Evolutionary conservation across 495 filamentous ascomycete species (phyloP).

Genomic region (Xanthoparmelia taractica): DNA sequence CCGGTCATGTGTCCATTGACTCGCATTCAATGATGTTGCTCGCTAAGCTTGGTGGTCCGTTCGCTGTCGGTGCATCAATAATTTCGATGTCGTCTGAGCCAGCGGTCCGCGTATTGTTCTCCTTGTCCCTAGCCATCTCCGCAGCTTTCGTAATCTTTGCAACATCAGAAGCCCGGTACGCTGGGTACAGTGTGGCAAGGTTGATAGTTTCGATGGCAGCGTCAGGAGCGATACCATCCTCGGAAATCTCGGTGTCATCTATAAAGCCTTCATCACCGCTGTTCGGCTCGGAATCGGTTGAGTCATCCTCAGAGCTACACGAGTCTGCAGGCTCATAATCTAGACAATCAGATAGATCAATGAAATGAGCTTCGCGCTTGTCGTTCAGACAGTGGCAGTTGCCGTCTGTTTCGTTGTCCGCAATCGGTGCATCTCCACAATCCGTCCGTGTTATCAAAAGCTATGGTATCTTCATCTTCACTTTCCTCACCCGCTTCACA

Average conservation of each 20-base stretch:
- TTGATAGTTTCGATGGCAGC: background rate
- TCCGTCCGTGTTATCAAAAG: background rate
- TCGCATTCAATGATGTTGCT: constrained; percentile 6
- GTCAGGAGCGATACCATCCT: background rate
- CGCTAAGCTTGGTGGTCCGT: background rate
- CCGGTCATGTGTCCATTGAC: background rate
- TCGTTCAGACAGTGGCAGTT: constrained; percentile 3
- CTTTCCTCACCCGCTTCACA: background rate
- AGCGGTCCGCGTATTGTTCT: background rate
- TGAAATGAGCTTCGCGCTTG: background rate
- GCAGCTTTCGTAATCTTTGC: background rate
- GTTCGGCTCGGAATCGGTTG: background rate
- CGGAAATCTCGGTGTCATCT: background rate
- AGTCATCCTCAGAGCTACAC: constrained; percentile 7
- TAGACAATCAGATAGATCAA: background rate
- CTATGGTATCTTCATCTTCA: constrained; percentile 1
- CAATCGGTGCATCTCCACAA: constrained; percentile 1
- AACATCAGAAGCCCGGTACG: background rate
- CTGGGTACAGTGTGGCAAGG: background rate
- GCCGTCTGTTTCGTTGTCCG: background rate
- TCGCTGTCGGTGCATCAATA: background rate
- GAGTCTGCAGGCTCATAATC: constrained; percentile 6
- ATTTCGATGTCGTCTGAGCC: background rate
- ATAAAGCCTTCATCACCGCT: constrained; percentile 3
- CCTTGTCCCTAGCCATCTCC: background rate